Evolutionary conservation across 257 asterid genomes (phyloP), one percentile per base, ranked within the genome.

Genomic region (Gentiana straminea): DNA sequence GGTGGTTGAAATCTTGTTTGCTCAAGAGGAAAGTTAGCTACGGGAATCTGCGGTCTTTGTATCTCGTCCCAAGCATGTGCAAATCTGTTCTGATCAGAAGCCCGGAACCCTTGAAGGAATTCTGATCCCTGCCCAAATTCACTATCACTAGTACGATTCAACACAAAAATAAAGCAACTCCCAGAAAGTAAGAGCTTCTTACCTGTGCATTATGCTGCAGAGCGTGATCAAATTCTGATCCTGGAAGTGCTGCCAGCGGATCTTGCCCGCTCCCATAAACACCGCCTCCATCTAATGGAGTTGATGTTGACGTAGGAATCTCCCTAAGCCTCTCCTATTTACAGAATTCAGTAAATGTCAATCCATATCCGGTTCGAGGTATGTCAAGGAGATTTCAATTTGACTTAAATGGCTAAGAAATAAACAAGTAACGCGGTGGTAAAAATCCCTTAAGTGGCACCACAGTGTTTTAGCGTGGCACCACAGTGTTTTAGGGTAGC

Each of bases 51-150:
- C 64, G 91, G 85, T 60, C 85, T 74, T 66, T 88, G 95, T 72
- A 86, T 75, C 63, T 89, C 95, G 64, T 85, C 92, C 99, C 97
- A 92, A 71, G 73, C 94, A 80, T 85, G 94, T 8, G 94, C 62
- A 73, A 92, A 78, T 68, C 94, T 63, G 69, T 70, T 71, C 57
- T 85, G 97, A 67, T 92, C 95, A 66, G 77, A 68, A 34, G 90
- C 61, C 59, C 67, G 97, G 70, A 86, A 92, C 63, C 83, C 95
- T 73, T 71, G 81, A 77, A 92, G 86, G 68, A 92, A 92, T 52
- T 78, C 83, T 44, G 94, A 84, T 33, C 89, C 91, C 99, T 92
- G 81, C 52, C 52, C 46, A 64, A 57, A 49, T 35, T 51, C 32
- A 46, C 64, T 51, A 62, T 46, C 47, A 43, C 34, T 4, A 35